phyloP scores from a whole-genome alignment of 805 yeast species.

The Candida boleticola region DNA sequence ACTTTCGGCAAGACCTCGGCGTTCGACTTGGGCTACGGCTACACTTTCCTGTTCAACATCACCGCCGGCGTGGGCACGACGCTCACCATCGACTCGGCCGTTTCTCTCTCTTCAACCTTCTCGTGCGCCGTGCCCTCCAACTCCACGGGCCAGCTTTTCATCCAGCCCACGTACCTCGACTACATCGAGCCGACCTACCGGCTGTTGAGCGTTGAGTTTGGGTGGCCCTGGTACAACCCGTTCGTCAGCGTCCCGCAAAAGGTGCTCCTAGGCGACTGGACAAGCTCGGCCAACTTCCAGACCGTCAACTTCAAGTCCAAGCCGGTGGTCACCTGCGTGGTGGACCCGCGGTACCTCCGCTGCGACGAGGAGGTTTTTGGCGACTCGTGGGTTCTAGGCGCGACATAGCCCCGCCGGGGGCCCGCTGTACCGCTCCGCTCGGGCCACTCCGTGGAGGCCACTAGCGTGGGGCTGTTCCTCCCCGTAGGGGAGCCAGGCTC shows the following conservation, averaged over 20 bases:
- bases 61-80: constrained; percentile 3
- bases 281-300: background rate
- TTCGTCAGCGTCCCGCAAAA: constrained; percentile 2
- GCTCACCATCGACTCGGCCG: constrained; percentile 6
- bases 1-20: constrained; percentile 12
- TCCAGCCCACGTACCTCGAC: constrained; percentile 15
- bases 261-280: constrained; percentile 10
- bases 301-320: constrained; percentile 4
- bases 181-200: constrained; percentile 12
- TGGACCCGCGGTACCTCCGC: constrained; percentile 13
- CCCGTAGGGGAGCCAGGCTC: background rate
- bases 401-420: background rate
- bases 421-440: background rate
- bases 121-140: constrained; percentile 17
- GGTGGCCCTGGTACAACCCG: constrained; percentile 7
- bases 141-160: constrained; percentile 19
- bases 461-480: background rate
- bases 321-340: constrained; percentile 19
- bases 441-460: background rate
- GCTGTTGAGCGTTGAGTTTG: constrained; percentile 9
- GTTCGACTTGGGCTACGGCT: constrained; percentile 12
- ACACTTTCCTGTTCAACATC: background rate
- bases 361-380: constrained; percentile 9
- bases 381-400: constrained; percentile 2
- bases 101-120: constrained; percentile 12